Evolutionary conservation across 148 eudicot genomes (phyloP).

Genomic region (Amaranthus cruentus): DNA sequence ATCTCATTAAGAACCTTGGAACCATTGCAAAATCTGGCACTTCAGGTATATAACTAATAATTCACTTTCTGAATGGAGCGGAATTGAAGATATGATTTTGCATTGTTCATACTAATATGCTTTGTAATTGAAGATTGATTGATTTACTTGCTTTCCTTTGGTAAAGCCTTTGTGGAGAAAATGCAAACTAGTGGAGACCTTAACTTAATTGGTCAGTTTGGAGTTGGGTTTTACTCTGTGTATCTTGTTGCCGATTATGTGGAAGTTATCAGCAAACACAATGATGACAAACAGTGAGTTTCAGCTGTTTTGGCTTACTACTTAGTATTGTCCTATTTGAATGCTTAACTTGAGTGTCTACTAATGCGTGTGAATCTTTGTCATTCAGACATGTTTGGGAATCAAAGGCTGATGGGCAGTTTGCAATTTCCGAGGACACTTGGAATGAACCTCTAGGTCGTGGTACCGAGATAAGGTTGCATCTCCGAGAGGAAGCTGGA

Average conservation of each 20-base stretch:
- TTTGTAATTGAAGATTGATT: slow-evolving; percentile 1
- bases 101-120: background rate
- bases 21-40: slow-evolving; percentile 99
- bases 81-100: background rate
- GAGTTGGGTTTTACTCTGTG: slow-evolving; percentile 97
- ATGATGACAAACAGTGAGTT: slow-evolving; percentile 91
- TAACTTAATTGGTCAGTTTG: slow-evolving; percentile 94
- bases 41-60: slow-evolving; percentile 47
- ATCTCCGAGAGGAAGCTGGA: slow-evolving; percentile 92
- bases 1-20: slow-evolving; percentile 92
- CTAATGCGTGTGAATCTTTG: slow-evolving; percentile 13
- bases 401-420: slow-evolving; percentile 97
- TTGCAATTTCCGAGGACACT: slow-evolving; percentile 88
- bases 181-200: slow-evolving; percentile 98
- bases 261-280: slow-evolving; percentile 95
- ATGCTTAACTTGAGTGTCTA: background rate
- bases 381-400: slow-evolving; percentile 89
- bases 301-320: background rate
- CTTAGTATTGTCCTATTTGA: background rate
- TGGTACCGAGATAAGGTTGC: slow-evolving; percentile 97
- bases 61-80: background rate
- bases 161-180: slow-evolving; percentile 92
- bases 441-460: slow-evolving; percentile 99
- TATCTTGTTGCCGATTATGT: slow-evolving; percentile 98
- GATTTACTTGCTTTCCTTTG: slow-evolving; percentile 12